Evolutionary conservation across 2,329 filamentous ascomycete genomes (phyloP), one percentile per base, ranked within the genome.

Genomic region (Apiospora malaysiana): DNA sequence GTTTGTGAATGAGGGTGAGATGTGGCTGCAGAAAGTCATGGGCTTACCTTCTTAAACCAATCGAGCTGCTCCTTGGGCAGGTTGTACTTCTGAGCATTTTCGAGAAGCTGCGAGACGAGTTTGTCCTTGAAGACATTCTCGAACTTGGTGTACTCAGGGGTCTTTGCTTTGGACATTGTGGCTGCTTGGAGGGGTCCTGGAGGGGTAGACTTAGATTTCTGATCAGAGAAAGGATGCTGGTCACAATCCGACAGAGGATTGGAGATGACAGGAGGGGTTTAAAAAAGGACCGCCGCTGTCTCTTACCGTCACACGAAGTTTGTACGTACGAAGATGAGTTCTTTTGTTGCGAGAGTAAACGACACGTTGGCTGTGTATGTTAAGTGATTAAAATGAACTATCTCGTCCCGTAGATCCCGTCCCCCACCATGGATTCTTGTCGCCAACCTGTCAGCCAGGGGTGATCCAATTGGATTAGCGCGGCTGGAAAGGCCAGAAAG

Each of bases 61-160:
- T 93, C 88, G 72, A 95, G 84, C 73, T 94, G 92, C 82, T 93
- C 88, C 76, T 92, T 83, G 69, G 96, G 95, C 42, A 98, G 87
- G 72, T 95, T 94, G 86, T 97, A 97, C 78, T 89, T 86, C 81
- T 90, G 89, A 76, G 92, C 93, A 84, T 96, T 91, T 74, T 90
- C 90, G 76, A 95, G 87, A 71, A 99, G 86, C 78, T 94, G 94
- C 81, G 93, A 88, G 78, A 95, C 90, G 75, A 99, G 90, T 82
- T 92, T 92, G 70, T 94, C 94, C 70, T 71, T 71, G 85, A 95
- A 98, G 81, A 98, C 89, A 65, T 90, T 86, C 88, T 98, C 94
- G 82, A 99, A 99, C 79, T 97, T 92, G 79, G 92, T 87, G 71
- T 95, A 90, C 67, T 92, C 95, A 68, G 92, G 92, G 76, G 91